Base-by-base conservation (phyloP, 2,329 filamentous ascomycete genomes). In the Fusarium citri region DNA sequence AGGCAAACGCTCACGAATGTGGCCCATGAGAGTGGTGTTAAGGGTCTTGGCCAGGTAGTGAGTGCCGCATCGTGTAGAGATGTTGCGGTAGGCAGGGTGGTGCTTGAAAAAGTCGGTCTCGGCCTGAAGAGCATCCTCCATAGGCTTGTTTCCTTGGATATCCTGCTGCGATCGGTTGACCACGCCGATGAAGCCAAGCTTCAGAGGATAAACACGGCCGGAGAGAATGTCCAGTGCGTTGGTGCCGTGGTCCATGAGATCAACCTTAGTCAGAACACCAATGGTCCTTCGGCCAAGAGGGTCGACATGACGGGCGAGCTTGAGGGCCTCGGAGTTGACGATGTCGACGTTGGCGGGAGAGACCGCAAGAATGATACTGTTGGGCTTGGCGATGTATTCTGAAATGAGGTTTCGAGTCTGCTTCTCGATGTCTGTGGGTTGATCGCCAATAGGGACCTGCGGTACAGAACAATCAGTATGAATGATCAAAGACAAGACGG, bases 151-250 rank as follows among this genome's bases (percentile, higher is more conserved):
- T 64, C 92, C 93, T 78, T 97, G 94, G 45, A 99, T 99, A 80
- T 99, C 96, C 80, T 98, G 95, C 81, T 99, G 96, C 34, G 96
- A 98, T 69, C 96, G 90, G 82, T 99, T 99, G 76, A 99, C 95
- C 18, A 98, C 94, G 66, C 96, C 96, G 74, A 99, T 98, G 79
- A 98, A 99, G 28, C 96, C 96, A 68, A 99, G 88, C 82, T 98
- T 99, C 74, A 99, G 81, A 11, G 96, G 96, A 80, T 99, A 99
- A 5, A 99, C 96, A 26, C 96, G 91, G 6, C 96, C 96, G 9
- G 95, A 97, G n/a, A 99, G 87, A 73, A 99, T 99, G 77, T 99
- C 96, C 74, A 99, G 86, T 18, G 96, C 96, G 77, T 99, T 98
- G 60, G 96, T 99, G 68, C 96, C 96, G 77, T 99, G 95, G 77